A percentile compares a stretch with the other conserved stretches of the same genome.
phyloP scores from a whole-genome alignment of 192 early-diverging fungal genomes.

The Backusella liffmaniae region DNA sequence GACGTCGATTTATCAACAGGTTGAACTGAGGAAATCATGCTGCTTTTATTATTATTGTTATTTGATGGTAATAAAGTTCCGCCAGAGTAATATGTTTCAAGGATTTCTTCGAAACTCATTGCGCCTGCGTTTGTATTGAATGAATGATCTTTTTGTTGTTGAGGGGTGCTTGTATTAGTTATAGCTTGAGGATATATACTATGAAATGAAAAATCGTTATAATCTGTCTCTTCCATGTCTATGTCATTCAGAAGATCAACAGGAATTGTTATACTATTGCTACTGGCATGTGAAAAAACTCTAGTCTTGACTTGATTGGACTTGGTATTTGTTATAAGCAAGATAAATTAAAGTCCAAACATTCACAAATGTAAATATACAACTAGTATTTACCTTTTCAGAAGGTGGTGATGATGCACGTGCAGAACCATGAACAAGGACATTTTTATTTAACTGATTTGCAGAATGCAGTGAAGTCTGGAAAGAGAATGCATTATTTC shows the following conservation, averaged over 20 bases:
- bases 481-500: neutral
- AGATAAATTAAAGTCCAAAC: neutral
- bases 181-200: neutral
- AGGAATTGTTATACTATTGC: constrained; percentile 16
- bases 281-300: constrained; percentile 1
- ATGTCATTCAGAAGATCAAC: constrained; percentile 7
- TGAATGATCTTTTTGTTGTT: neutral
- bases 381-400: neutral
- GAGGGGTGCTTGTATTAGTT: neutral
- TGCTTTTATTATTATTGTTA: neutral
- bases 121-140: constrained; percentile 1
- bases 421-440: constrained; percentile 19
- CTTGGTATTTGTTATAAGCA: neutral
- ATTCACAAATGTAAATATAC: neutral
- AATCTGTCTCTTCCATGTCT: constrained; percentile 11
- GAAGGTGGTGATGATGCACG: neutral
- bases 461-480: neutral
- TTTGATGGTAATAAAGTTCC: neutral
- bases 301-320: neutral
- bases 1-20: neutral
- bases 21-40: neutral
- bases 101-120: constrained; percentile 13
- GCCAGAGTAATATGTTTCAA: constrained; percentile 5
- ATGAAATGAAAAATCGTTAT: neutral
- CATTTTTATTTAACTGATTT: constrained; percentile 4